phyloP scores from a whole-genome alignment of 768 basidiomycete species.

The Pulveroboletus sp. region DNA sequence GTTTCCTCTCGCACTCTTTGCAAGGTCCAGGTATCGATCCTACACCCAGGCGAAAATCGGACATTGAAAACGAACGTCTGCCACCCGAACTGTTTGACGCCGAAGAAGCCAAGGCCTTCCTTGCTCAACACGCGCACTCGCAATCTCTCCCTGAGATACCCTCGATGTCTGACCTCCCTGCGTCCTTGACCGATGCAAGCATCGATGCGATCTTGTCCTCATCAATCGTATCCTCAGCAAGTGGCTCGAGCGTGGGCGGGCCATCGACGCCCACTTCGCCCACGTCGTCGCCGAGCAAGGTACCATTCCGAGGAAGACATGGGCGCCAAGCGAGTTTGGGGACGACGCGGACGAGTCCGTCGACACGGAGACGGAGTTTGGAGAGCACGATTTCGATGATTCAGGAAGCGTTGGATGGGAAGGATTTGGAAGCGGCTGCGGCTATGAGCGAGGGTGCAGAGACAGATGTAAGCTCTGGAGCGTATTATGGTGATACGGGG shows the following conservation, averaged over 20 bases:
- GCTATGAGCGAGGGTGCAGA: neutral
- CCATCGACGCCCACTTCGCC: slow-evolving; percentile 33
- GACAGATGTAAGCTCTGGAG: neutral
- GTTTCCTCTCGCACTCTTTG: slow-evolving; percentile 30
- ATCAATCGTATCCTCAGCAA: slow-evolving; percentile 24
- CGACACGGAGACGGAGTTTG: slow-evolving; percentile 83
- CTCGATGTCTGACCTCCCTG: slow-evolving; percentile 36
- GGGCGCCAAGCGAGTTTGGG: slow-evolving; percentile 59
- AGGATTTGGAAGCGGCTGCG: slow-evolving; percentile 34
- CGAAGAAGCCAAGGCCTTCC: slow-evolving; percentile 59
- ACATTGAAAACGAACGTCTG: slow-evolving; percentile 98
- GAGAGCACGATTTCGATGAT: slow-evolving; percentile 96
- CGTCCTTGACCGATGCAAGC: slow-evolving; percentile 38
- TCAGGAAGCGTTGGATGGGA: slow-evolving; percentile 86
- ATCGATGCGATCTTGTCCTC: slow-evolving; percentile 29
- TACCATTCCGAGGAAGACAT: slow-evolving; percentile 62
- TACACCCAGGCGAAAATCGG: slow-evolving; percentile 78
- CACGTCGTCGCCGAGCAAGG: slow-evolving; percentile 39
- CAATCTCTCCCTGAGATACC: slow-evolving; percentile 52
- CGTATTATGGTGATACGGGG: neutral
- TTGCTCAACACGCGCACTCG: slow-evolving; percentile 34
- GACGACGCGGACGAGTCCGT: slow-evolving; percentile 88
- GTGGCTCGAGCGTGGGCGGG: slow-evolving; percentile 18
- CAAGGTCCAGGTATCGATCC: neutral
- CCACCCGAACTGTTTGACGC: slow-evolving; percentile 93